Percentiles rank a stretch among this genome's conserved stretches.
Conservation (phyloP, 495 filamentous ascomycete genomes). For the Aspergillus indologenus region DNA sequence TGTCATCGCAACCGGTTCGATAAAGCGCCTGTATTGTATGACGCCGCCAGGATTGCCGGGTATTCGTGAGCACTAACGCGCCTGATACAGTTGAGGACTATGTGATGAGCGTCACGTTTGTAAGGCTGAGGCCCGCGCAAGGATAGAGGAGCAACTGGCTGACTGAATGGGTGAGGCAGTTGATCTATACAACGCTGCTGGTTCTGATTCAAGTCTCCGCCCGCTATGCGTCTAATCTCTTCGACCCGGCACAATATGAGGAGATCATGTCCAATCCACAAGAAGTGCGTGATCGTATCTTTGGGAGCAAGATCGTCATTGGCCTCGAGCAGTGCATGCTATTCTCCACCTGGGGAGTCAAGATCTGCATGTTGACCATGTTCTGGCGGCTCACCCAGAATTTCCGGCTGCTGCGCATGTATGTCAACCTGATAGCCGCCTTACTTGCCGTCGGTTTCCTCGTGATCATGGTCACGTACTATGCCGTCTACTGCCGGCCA, state of each 20-base stretch:
- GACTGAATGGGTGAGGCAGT: not conserved
- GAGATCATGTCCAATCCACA: constrained; percentile 42
- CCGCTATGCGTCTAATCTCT: constrained; percentile 55
- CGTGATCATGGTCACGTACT: constrained; percentile 60
- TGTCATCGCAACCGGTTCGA: constrained; percentile 31
- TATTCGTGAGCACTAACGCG: constrained; percentile 28
- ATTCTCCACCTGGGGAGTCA: constrained; percentile 48
- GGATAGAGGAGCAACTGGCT: not conserved
- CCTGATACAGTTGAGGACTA: constrained; percentile 48
- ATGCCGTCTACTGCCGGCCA: constrained; percentile 62
- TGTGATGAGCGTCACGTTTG: constrained; percentile 54
- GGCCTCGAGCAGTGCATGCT: constrained; percentile 53
- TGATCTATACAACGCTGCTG: constrained; percentile 54
- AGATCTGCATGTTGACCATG: constrained; percentile 51
- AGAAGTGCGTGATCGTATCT: constrained; percentile 41
- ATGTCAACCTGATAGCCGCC: constrained; percentile 51
- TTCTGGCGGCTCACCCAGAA: constrained; percentile 45
- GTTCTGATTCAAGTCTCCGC: constrained; percentile 55
- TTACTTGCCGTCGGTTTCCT: constrained; percentile 56
- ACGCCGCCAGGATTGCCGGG: constrained; percentile 9
- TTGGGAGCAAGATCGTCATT: constrained; percentile 52
- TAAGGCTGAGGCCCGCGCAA: constrained; percentile 22
- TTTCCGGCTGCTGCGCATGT: constrained; percentile 31
- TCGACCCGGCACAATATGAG: constrained; percentile 51
- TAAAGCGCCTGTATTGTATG: constrained; percentile 34